Base-by-base conservation (phyloP, 148 eudicot genomes). In the Vaccinium myrtillus region DNA sequence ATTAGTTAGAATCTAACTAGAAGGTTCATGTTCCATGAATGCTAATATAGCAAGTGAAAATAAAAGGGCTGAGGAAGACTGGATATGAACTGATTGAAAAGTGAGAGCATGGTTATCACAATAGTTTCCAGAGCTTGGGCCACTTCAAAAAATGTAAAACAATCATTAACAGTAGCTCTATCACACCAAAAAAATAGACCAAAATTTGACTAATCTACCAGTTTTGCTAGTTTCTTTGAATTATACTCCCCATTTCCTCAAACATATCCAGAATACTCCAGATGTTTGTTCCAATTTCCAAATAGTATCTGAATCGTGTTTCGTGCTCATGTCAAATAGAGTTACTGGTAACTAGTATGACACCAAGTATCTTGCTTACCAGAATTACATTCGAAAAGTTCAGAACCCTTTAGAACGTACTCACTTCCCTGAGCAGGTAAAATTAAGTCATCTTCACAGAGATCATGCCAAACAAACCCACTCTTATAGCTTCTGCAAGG, bases 381-480 rank as follows among this genome's bases (percentile, higher is more conserved):
- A 69, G 94, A 86, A 86, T 86, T 86, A 77, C 90, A 80, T 84
- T 90, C 94, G 19, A 94, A 88, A 81, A 96, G 88, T 88, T 96
- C 99, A 32, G 99, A 96, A 23, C 98, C 99, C 90, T 96, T 96
- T 77, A 96, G 98, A 86, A 96, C 93, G 61, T 94, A 94, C 86
- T 96, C 99, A 83, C 89, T 92, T 55, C 97, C 97, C 61, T 91
- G 98, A 69, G 95, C 94, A 16, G 98, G 97, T 90, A 91, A 87
- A 84, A 96, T 92, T 65, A 94, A 84, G 87, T 96, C 99, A 83
- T 94, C 94, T 85, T 91, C 97, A 83, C 92, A 92, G 46, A 96
- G 94, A 93, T 96, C 99, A 88, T 96, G 98, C 99, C 99, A 96
- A 70, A 96, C 99, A 92, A 90, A 96, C 76, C 99, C 97, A 84